Evolutionary conservation across 1,139 yeast species (phyloP).

Genomic region (Diutina mesorugosa): DNA sequence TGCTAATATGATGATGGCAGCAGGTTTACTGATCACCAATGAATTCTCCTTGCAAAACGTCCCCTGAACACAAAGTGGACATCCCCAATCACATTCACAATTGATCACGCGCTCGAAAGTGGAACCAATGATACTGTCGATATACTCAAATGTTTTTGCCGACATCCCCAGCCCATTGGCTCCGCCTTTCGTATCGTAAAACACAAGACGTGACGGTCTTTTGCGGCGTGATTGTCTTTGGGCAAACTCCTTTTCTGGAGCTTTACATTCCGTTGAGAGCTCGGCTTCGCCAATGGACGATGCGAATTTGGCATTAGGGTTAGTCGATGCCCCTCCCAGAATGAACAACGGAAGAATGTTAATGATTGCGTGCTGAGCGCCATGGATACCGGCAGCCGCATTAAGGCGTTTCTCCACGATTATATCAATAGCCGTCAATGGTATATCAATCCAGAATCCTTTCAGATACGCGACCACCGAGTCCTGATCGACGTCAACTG

Average conservation of each 20-base stretch:
- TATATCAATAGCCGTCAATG: slow-evolving; percentile 44
- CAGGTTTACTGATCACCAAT: slow-evolving; percentile 77
- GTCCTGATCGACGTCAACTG: slow-evolving; percentile 85
- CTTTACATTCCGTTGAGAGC: slow-evolving; percentile 85
- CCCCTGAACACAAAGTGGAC: slow-evolving; percentile 79
- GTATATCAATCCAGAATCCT: slow-evolving; percentile 90
- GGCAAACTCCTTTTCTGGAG: slow-evolving; percentile 91
- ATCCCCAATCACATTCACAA: slow-evolving; percentile 79
- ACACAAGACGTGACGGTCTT: slow-evolving; percentile 77
- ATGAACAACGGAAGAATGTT: slow-evolving; percentile 55
- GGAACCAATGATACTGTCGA: slow-evolving; percentile 48
- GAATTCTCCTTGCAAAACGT: slow-evolving; percentile 70
- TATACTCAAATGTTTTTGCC: slow-evolving; percentile 64
- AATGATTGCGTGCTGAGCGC: slow-evolving; percentile 85
- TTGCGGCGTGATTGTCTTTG: slow-evolving; percentile 50
- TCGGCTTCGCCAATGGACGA: slow-evolving; percentile 42
- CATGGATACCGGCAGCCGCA: slow-evolving; percentile 90
- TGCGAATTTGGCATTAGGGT: slow-evolving; percentile 37
- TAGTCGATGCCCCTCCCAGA: slow-evolving; percentile 24
- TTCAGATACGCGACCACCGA: slow-evolving; percentile 58
- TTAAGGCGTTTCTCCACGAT: slow-evolving; percentile 45
- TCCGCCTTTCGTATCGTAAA: slow-evolving; percentile 78
- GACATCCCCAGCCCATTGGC: slow-evolving; percentile 68
- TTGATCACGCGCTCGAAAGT: slow-evolving; percentile 45
- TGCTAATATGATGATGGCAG: slow-evolving; percentile 62